Percentiles rank a stretch among this genome's conserved stretches.
These are phyloP conservation scores for Phalaenopsis aphrodite DNA, from an alignment of 106 monocot genomes.

Conservation along the genomic window DNA sequence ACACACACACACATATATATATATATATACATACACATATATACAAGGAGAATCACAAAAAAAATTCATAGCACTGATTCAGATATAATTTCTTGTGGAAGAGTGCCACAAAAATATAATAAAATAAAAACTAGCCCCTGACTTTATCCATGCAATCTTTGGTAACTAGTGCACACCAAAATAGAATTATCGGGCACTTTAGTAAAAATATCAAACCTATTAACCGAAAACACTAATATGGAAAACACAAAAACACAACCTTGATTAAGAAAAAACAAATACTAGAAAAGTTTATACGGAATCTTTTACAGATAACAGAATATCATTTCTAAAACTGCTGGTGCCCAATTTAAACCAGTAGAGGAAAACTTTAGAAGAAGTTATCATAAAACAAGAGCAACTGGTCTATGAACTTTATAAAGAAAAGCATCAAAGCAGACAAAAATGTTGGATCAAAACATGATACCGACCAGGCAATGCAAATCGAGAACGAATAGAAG, in stretches of 20 bases:
- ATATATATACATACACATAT: too few relatives aligned
- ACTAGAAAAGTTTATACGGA: not conserved
- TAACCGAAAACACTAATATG: not conserved
- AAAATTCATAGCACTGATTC: too few relatives aligned
- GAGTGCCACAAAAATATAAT: too few relatives aligned
- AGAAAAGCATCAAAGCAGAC: not conserved
- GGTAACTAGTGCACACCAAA: not conserved
- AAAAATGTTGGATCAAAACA: not conserved
- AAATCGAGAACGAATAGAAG: slow-evolving; percentile 31
- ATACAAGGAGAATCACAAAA: too few relatives aligned
- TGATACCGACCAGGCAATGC: slow-evolving; percentile 45
- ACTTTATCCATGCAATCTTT: not conserved
- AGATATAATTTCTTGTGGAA: too few relatives aligned
- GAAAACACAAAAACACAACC: not conserved
- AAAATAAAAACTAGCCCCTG: too few relatives aligned
- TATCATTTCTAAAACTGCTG: not conserved
- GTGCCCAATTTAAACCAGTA: not conserved
- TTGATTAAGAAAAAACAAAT: not conserved
- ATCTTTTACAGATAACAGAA: not conserved
- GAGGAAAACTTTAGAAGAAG: not conserved
- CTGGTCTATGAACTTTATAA: not conserved
- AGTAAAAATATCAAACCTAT: not conserved
- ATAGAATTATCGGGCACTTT: not conserved
- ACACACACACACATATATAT: too few relatives aligned
- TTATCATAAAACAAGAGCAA: not conserved